Base-by-base conservation (phyloP, 805 yeast genomes). In the Isabelozyma pseudorhagii region DNA sequence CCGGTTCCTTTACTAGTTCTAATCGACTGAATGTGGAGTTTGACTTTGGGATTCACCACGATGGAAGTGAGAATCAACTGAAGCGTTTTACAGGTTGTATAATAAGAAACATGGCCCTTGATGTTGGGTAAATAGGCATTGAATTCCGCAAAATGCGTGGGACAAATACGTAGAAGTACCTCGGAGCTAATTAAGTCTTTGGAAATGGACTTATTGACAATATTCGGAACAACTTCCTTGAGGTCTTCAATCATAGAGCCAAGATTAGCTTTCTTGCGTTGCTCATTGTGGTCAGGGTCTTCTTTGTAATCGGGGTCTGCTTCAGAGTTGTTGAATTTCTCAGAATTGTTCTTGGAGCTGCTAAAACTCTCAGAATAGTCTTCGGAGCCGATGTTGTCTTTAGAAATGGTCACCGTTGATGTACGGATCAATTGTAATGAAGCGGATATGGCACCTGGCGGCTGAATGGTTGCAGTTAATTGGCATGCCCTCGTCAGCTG, bases 51-150 rank as follows among this genome's bases (percentile, higher is more conserved):
- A 48, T 78, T 76, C 25, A 85, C 60, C n/a, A 84, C 73, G 44
- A 85, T 71, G 31, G 81, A 81, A 3, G 82, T 79, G 36, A 83
- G 51, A 3, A 82, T 60, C 36, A 83, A 53, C 58, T 82, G 83
- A 3, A 84, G 59, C 1, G 88, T 75, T 55, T 82, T 83, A 50
- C 80, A 62, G 0, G 86, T 75, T 3, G 86, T 75, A 45, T 75
- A 72, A 61, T 84, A 85, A 11, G 84, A 72, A 14, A 75, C 69
- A 15, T 68, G 74, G 1, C 91, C 89, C 46, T 76, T 75, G 27
- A 86, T 64, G 10, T 68, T 66, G 2, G 91, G 91, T 11, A 84
- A 55, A 50, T 75, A 77, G 0, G 82, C 75, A 44, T 74, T 75
- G 43, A 66, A 54, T 46, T 63, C 74, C 46, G 67, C 66, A 46